Percentiles rank a stretch among this genome's conserved stretches.
These are phyloP conservation scores for Microdochium nivale DNA, from an alignment of 2,329 filamentous ascomycete species.

Conservation along the genomic window DNA sequence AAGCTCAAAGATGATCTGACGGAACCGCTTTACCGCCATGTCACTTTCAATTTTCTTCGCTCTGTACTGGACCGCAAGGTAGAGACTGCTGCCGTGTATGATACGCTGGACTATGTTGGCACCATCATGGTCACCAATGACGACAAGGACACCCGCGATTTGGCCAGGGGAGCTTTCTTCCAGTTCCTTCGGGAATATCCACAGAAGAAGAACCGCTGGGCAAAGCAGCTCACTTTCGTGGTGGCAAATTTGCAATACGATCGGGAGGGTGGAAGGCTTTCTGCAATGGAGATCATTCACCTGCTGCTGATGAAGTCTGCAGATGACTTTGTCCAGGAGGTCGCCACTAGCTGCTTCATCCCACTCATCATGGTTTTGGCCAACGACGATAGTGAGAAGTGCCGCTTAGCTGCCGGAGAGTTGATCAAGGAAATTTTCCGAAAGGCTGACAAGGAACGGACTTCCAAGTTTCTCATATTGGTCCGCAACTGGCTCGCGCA, in stretches of 20 bases:
- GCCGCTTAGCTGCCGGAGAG: constrained; percentile 70
- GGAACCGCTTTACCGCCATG: constrained; percentile 82
- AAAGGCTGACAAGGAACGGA: constrained; percentile 64
- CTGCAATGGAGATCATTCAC: constrained; percentile 87
- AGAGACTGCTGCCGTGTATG: constrained; percentile 81
- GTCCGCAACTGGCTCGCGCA: constrained; percentile 71
- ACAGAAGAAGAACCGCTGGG: constrained; percentile 81
- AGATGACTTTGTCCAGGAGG: constrained; percentile 72
- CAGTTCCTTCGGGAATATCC: constrained; percentile 94
- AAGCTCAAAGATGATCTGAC: constrained; percentile 84
- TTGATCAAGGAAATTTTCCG: constrained; percentile 76
- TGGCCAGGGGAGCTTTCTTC: constrained; percentile 83
- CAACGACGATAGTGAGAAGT: constrained; percentile 83
- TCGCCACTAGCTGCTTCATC: constrained; percentile 74
- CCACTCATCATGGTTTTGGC: constrained; percentile 77
- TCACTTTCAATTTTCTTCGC: constrained; percentile 90
- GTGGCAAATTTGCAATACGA: constrained; percentile 88
- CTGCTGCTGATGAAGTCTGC: constrained; percentile 79
- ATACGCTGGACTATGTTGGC: constrained; percentile 81
- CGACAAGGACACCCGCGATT: constrained; percentile 76
- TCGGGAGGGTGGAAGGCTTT: constrained; percentile 78
- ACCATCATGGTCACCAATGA: constrained; percentile 95
- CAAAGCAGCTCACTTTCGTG: constrained; percentile 81
- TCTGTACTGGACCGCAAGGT: constrained; percentile 79
- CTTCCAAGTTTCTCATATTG: constrained; percentile 61